Base-by-base conservation (phyloP, 2,329 filamentous ascomycete species). In the Dryadomyces sulphureus region DNA sequence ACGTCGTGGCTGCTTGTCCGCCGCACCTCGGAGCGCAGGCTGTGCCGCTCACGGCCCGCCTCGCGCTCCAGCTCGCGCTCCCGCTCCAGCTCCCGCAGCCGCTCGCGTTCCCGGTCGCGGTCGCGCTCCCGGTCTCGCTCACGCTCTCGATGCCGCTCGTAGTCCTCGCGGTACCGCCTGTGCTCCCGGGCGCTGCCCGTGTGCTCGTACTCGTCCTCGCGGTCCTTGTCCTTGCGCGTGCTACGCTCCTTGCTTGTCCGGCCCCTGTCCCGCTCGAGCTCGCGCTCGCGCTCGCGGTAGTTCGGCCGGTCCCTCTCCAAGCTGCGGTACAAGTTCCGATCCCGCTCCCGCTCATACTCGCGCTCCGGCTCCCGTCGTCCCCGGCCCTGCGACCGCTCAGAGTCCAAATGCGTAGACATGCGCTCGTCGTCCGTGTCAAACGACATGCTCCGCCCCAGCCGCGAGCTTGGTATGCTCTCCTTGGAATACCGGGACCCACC, bases 371-470 rank as follows among this genome's bases (percentile, higher is more conserved):
- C 53, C 42, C 12, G 55, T 52, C 20, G 50, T 44, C 38, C 56
- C 49, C 22, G 52, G 40, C n/a, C 63, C 57, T 21, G 57, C 3
- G 59, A 62, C 1, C 53, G 50, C 14, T 49, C 50, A 20, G 41
- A 22, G 19, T 34, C 32, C 17, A 46, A 20, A 24, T 40, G 41
- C 5, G 40, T 32, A 1, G 24, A 41, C n/a, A 45, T 45, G 14
- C 42, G 43, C 2, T 36, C 50, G 2, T 48, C 49, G 9, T 54
- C 55, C 9, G 60, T 62, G 5, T 65, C 63, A 27, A 70, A 65
- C 0, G 68, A 69, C 56, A 63, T 65, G 45, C 60, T 64, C 21
- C 60, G 61, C 38, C 60, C 63, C 2, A 70, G 56, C 3, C 61
- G 63, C 32, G 9, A 68, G 2, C 61, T 57, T 0, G 59, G 62